These are phyloP conservation scores for Chalara sp. DNA, from an alignment of 2,329 filamentous ascomycete species.

Conservation along the genomic window DNA sequence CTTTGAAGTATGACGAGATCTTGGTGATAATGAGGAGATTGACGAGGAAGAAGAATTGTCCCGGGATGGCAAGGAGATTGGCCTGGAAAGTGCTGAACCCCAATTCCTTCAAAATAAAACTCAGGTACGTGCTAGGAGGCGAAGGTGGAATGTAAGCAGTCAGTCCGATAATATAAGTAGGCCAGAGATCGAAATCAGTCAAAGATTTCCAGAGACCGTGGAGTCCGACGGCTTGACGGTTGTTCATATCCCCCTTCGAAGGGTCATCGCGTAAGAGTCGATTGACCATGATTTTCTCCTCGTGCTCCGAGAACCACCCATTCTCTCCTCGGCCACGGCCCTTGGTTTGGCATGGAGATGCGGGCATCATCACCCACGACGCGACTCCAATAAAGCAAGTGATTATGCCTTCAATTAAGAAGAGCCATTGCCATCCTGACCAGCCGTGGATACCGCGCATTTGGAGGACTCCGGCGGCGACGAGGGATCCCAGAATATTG, in stretches of 20 bases:
- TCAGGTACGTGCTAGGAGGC: constrained; percentile 44
- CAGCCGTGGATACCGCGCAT: constrained; percentile 41
- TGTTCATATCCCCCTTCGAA: constrained; percentile 49
- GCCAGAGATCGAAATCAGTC: constrained; percentile 57
- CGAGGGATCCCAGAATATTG: constrained; percentile 40
- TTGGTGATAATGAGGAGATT: constrained; percentile 38
- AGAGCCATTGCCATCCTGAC: constrained; percentile 49
- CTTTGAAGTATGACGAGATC: constrained; percentile 35
- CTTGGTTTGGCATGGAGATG: constrained; percentile 54
- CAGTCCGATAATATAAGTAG: constrained; percentile 40
- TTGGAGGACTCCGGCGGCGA: constrained; percentile 48
- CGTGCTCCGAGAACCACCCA: constrained; percentile 54
- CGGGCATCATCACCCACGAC: constrained; percentile 50
- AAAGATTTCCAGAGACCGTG: constrained; percentile 43
- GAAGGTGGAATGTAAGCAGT: constrained; percentile 43
- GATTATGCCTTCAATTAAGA: constrained; percentile 48
- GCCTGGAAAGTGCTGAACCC: constrained; percentile 34
- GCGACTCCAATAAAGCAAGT: constrained; percentile 44
- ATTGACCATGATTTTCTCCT: constrained; percentile 63
- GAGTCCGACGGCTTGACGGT: constrained; percentile 47
- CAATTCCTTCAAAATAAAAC: constrained; percentile 38
- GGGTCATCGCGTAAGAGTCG: constrained; percentile 45
- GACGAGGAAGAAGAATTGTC: constrained; percentile 37
- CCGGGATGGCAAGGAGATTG: constrained; percentile 39
- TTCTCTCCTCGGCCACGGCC: constrained; percentile 44